A percentile compares a stretch with the other conserved stretches of the same genome.
Evolutionary conservation across 2,329 filamentous ascomycete species (phyloP).

Genomic region (Onygenales sp.): DNA sequence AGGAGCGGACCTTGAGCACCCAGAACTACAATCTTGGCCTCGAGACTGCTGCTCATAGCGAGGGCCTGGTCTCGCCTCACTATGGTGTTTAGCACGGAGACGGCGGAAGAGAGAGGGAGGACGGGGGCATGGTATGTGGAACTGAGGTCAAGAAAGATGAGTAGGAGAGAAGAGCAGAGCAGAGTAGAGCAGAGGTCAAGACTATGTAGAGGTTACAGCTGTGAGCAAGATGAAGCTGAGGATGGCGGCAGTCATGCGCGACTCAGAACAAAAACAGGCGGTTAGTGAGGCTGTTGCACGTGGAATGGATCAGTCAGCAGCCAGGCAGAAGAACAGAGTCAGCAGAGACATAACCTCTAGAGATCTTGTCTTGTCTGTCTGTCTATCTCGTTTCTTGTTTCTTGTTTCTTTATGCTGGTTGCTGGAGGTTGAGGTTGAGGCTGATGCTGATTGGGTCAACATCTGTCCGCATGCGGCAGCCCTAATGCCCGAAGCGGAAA

Average conservation of each 20-base stretch:
- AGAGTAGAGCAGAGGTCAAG: constrained; percentile 5
- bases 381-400: too few relatives aligned
- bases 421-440: too few relatives aligned
- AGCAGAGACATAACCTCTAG: neutral
- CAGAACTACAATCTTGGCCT: constrained; percentile 45
- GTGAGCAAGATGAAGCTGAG: too few relatives aligned
- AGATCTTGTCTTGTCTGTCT: too few relatives aligned
- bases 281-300: neutral
- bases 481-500: too few relatives aligned
- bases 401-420: too few relatives aligned
- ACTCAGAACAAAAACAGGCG: neutral
- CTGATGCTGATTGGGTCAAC: too few relatives aligned
- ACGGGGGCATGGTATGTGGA: neutral
- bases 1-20: constrained; percentile 37
- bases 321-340: neutral
- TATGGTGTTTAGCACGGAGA: constrained; percentile 55
- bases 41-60: constrained; percentile 39
- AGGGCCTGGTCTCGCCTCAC: neutral
- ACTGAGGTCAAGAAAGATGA: neutral
- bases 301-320: neutral
- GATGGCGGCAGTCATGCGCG: neutral
- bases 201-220: too few relatives aligned
- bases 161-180: neutral
- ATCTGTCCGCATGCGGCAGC: too few relatives aligned
- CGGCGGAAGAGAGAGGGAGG: constrained; percentile 8